phyloP scores from a whole-genome alignment of 129 eudicot genomes.

The Calendula officinalis region DNA sequence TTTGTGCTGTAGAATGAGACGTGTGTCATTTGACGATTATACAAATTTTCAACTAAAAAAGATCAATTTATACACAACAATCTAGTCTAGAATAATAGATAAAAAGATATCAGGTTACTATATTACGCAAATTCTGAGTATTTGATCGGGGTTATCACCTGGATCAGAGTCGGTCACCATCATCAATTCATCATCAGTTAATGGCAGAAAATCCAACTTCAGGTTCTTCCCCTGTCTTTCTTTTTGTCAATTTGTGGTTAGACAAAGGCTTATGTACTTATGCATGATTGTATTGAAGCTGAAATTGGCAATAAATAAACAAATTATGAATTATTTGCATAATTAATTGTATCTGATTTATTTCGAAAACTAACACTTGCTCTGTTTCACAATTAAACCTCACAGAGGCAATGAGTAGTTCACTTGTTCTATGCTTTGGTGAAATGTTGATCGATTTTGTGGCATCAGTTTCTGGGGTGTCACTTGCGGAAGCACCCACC shows the following conservation, averaged over 20 bases:
- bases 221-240: constrained; percentile 31
- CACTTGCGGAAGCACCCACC: constrained; percentile 73
- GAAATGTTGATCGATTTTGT: constrained; percentile 84
- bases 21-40: background rate
- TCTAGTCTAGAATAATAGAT: too few relatives aligned
- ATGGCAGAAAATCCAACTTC: constrained; percentile 43
- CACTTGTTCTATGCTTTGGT: constrained; percentile 70
- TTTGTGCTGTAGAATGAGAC: constrained; percentile 4
- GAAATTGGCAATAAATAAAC: background rate
- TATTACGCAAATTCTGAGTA: too few relatives aligned
- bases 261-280: constrained; percentile 3
- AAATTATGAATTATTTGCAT: background rate
- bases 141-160: background rate
- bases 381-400: background rate
- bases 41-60: too few relatives aligned
- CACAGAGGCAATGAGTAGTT: constrained; percentile 14
- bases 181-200: background rate
- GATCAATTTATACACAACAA: too few relatives aligned
- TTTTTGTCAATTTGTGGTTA: background rate
- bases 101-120: too few relatives aligned
- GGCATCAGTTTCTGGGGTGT: constrained; percentile 64
- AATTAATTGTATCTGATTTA: background rate
- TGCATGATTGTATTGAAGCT: background rate
- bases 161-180: background rate
- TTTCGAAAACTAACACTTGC: background rate